Conservation (phyloP, 1,284 basidiomycete species). For the Pseudomicrostroma phylloplanum region DNA sequence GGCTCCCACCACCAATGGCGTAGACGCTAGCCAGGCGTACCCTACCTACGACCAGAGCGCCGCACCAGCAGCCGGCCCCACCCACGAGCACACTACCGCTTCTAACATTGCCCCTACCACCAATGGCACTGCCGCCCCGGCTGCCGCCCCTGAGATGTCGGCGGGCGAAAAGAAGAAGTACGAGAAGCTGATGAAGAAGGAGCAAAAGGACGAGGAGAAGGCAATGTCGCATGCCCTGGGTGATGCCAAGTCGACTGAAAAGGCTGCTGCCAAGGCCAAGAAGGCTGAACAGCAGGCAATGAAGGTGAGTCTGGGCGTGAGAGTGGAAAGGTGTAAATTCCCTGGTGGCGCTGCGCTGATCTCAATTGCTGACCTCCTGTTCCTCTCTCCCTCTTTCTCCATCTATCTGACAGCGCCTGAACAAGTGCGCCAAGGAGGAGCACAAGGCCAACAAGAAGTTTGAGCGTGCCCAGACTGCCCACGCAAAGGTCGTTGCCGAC, state of each 20-base stretch:
- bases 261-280: constrained; percentile 32
- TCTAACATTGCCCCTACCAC: constrained; percentile 9
- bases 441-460: constrained; percentile 38
- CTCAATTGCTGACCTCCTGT: no score
- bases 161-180: constrained; percentile 39
- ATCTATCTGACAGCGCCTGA: constrained; percentile 16
- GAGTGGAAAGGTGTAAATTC: no score
- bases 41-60: no score
- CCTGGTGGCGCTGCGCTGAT: no score
- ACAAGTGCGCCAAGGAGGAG: constrained; percentile 32
- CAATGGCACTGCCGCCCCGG: constrained; percentile 10
- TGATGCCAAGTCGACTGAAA: constrained; percentile 31
- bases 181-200: constrained; percentile 39
- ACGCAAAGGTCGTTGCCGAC: constrained; percentile 30
- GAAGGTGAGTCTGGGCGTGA: constrained; percentile 18
- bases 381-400: no score
- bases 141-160: constrained; percentile 16
- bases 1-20: no score
- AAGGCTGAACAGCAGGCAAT: constrained; percentile 31
- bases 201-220: constrained; percentile 38
- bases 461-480: constrained; percentile 26
- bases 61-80: no score
- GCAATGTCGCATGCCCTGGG: constrained; percentile 33
- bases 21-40: no score
- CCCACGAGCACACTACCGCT: neutral